Conservation (phyloP, 495 filamentous ascomycete genomes). For the Stereocaulon alpinum region DNA sequence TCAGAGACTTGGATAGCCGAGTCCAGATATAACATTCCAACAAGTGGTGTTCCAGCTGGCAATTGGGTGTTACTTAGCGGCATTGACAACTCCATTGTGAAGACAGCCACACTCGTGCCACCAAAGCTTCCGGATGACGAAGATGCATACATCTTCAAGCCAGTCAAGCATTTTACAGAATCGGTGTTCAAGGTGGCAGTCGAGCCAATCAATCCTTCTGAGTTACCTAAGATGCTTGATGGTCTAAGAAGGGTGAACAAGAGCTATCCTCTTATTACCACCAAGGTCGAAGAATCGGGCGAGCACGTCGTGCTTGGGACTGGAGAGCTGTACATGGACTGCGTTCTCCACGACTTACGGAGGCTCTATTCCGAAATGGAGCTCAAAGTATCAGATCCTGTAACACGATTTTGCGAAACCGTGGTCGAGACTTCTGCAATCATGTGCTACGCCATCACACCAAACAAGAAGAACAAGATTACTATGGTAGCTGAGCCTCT, state of each 20-base stretch:
- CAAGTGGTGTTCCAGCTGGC: constrained; percentile 87
- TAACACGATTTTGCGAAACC: constrained; percentile 95
- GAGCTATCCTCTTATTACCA: constrained; percentile 87
- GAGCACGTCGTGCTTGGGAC: constrained; percentile 93
- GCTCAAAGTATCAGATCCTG: constrained; percentile 94
- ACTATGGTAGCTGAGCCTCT: constrained; percentile 96
- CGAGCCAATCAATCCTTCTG: constrained; percentile 95
- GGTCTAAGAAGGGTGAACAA: constrained; percentile 95
- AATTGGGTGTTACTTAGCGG: constrained; percentile 86
- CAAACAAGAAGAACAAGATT: constrained; percentile 98
- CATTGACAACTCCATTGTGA: constrained; percentile 96
- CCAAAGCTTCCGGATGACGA: constrained; percentile 71
- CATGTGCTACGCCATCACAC: constrained; percentile 94
- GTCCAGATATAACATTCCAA: constrained; percentile 83
- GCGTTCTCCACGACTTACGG: constrained; percentile 89
- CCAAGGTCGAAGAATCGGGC: constrained; percentile 97
- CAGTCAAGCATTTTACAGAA: constrained; percentile 88
- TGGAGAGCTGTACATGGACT: constrained; percentile 98
- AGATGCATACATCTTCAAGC: constrained; percentile 89
- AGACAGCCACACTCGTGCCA: constrained; percentile 90
- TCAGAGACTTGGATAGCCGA: constrained; percentile 88
- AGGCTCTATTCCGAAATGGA: constrained; percentile 98
- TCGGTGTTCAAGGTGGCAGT: constrained; percentile 97
- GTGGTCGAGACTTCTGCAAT: constrained; percentile 96
- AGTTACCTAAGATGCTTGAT: constrained; percentile 98